Evolutionary conservation across 2,329 filamentous ascomycete genomes (phyloP), one percentile per base, ranked within the genome.

Genomic region (Xylaria sp.): DNA sequence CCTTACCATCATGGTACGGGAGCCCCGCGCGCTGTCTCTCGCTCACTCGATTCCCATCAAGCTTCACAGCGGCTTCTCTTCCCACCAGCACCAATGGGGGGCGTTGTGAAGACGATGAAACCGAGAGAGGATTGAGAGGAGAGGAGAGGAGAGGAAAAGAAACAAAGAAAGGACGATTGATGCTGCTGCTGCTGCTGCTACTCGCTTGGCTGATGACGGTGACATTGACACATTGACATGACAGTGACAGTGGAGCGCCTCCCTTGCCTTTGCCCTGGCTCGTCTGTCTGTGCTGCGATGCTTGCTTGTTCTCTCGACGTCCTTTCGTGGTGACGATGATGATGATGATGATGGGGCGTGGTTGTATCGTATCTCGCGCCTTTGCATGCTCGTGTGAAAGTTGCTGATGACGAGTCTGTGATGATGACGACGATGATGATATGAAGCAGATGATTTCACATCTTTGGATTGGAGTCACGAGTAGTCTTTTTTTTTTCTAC

Each of bases 1-100:
- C 66, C 82, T 95, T 79, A 91, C 92, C 77, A 91, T 94, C 81
- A 97, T 97, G 93, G 90, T 95, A 61, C 86, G 92, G 68, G 91
- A 94, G 83, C 91, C 92, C 60, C 82, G 81, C 74, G 79, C 78
- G 71, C 71, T 75, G 38, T 23, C 68, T 13, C 68, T 75, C 60
- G 69, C 76, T 53, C 73, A 78, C 69, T 76, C 77, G 53, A 77
- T 79, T 73, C 79, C 79, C 72, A 78, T 78, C 73, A 80, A 80
- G 73, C 73, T 78, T 60, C 74, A 75, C 63, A 72, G 70, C 59
- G 73, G 73, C 65, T 74, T 77, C 58, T 63, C 70, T 11, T 20
- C 53, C 6, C 51, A 33, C 28, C 51, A 49, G 46, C 49, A 53
- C 2, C 68, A 65, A 59, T 79, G 59, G 36, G 60, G 64, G 13